Conservation (phyloP, 768 basidiomycete species). For the Lentinula detonsa region DNA sequence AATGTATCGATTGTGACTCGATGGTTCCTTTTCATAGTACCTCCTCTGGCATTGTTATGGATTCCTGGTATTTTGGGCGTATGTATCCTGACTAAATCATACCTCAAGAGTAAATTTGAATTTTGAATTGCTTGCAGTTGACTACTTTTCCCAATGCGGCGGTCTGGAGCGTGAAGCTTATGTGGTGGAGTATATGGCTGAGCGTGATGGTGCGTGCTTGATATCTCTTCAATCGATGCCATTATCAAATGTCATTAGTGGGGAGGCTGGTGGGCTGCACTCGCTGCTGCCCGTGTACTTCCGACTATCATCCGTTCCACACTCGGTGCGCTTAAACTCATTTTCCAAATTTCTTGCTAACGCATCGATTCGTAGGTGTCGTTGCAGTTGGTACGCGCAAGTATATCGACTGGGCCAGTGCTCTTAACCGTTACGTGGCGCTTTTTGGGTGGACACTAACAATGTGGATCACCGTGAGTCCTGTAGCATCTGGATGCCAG, state of each 20-base stretch:
- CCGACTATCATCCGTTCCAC: conserved; percentile 54
- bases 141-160: conserved; percentile 39
- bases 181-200: conserved; percentile 87
- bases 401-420: conserved; percentile 77
- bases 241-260: conserved; percentile 1
- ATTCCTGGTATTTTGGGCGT: conserved; percentile 54
- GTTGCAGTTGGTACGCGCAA: conserved; percentile 65
- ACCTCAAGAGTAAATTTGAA: neutral
- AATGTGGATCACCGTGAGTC: conserved; percentile 50
- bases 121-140: conserved; percentile 24
- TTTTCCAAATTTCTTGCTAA: neutral
- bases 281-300: conserved; percentile 51
- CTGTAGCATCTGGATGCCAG: neutral
- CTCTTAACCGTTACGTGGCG: conserved; percentile 56
- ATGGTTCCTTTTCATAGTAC: conserved; percentile 77
- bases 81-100: neutral
- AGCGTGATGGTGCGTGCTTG: conserved; percentile 48
- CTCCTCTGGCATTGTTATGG: conserved; percentile 57
- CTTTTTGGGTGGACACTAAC: conserved; percentile 60
- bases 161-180: conserved; percentile 54
- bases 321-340: conserved; percentile 17
- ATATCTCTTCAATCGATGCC: neutral
- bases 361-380: conserved; percentile 36
- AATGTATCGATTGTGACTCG: conserved; percentile 74
- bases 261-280: conserved; percentile 74